Evolutionary conservation across 2,329 filamentous ascomycete species (phyloP), one percentile per base, ranked within the genome.

Genomic region (Xylariaceae sp.): DNA sequence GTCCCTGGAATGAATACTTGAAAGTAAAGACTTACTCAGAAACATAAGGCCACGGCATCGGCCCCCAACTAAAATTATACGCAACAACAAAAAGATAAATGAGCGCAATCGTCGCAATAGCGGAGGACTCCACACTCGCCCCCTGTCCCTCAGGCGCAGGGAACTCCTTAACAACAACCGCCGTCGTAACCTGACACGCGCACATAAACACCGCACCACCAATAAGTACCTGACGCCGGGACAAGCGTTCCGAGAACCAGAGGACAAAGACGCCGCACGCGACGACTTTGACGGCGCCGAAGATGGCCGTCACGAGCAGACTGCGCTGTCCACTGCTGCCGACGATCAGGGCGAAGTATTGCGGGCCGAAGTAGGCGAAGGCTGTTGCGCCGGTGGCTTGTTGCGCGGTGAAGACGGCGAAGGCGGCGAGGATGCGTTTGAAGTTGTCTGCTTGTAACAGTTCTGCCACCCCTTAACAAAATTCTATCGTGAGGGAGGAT

Each of bases 71-170:
- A 49, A 79, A 77, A 45, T 80, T 80, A 63, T 82, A 82, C 2
- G 74, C 74, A 48, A 81, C 77, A 30, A 83, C 79, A 60, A 80
- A 80, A 3, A 83, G 71, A 66, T 83, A 84, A 56, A 84, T 83
- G 10, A 84, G 70, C 0, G 77, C 76, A 1, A 84, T 74, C 0
- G 79, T 84, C 2, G 76, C 76, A 37, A 82, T 79, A 0, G 77
- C 78, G 1, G 75, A 74, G 53, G 74, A 66, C 0, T 73, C 73
- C 11, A 78, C 70, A 0, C 53, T 57, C 9, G 62, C 63, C 3
- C 3, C 2, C 13, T 68, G 63, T 30, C 71, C 62, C 2, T 65
- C 67, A 13, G 52, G 68, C 1, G 72, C 70, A 0, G 74, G 73
- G 39, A 72, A 71, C 1, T 66, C 68, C 60, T 79, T 79, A 1